Percentiles rank a stretch among this genome's conserved stretches.
These are phyloP conservation scores for Aphanoascus verrucosus DNA, from an alignment of 2,329 filamentous ascomycete genomes.

Conservation along the genomic window DNA sequence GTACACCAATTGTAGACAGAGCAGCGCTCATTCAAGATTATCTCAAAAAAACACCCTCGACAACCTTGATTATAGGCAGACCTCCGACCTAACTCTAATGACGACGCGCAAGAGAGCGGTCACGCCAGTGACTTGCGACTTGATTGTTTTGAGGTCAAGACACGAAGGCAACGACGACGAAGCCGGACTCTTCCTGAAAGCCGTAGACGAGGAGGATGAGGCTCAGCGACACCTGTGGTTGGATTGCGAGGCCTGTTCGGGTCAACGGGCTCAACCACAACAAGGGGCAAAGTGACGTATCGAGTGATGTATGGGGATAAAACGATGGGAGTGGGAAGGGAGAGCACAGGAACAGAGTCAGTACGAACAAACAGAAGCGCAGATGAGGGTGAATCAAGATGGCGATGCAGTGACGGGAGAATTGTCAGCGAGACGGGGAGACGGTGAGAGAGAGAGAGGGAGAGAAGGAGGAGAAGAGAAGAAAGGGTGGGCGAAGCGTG, in stretches of 20 bases:
- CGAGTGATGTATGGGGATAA: conserved; percentile 11
- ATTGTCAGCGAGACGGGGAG: conserved; percentile 10
- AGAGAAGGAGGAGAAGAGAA: conserved; percentile 4
- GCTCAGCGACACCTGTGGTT: neutral
- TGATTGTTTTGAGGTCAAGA: neutral
- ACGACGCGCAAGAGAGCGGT: neutral
- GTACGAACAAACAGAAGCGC: neutral
- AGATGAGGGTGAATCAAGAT: neutral
- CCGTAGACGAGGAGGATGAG: neutral
- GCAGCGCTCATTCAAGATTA: neutral
- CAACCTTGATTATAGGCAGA: neutral
- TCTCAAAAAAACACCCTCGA: neutral
- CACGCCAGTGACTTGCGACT: neutral
- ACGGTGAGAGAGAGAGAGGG: conserved; percentile 10
- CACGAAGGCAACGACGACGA: neutral
- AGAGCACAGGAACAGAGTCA: conserved; percentile 11
- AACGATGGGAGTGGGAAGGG: conserved; percentile 11
- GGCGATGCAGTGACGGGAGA: conserved; percentile 10
- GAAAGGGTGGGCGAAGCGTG: conserved; percentile 14
- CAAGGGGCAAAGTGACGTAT: conserved; percentile 1
- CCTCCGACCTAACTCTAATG: neutral
- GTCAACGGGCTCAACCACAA: conserved; percentile 2
- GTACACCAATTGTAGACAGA: neutral
- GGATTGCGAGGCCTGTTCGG: neutral
- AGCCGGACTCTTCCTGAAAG: neutral